Conservation (phyloP, 768 basidiomycete species). For the Psilocybe azurescens region DNA sequence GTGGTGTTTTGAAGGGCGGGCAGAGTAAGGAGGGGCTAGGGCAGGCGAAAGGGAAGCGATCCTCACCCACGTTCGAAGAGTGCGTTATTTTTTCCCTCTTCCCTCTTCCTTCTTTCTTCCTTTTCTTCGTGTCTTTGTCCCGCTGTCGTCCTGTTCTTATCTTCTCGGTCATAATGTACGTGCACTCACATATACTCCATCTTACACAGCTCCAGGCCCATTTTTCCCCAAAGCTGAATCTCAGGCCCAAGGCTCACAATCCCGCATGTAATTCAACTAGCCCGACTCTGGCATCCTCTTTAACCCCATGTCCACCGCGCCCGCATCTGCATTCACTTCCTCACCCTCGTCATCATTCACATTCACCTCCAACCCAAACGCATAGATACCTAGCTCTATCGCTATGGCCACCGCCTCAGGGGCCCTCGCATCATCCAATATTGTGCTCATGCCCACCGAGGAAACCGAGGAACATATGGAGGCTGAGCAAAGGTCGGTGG, state of each 20-base stretch:
- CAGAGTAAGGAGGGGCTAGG: constrained; percentile 1
- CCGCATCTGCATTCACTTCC: no score
- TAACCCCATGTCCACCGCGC: no score
- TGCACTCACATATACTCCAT: not conserved
- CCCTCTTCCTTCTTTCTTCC: no score
- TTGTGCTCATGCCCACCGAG: constrained; percentile 15
- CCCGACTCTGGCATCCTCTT: constrained; percentile 43
- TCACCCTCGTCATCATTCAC: no score
- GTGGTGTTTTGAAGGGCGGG: no score
- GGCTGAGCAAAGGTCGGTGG: no score
- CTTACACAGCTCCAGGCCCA: constrained; percentile 51
- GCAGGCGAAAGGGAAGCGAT: constrained; percentile 49
- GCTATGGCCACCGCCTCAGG: not conserved
- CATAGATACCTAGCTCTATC: not conserved
- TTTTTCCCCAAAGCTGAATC: constrained; percentile 23
- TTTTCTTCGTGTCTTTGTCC: no score
- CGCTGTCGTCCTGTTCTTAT: no score
- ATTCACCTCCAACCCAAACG: no score
- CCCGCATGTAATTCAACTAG: constrained; percentile 66
- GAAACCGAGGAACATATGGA: constrained; percentile 6
- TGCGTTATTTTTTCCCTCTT: no score
- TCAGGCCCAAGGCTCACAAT: constrained; percentile 24
- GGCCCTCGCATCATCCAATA: not conserved
- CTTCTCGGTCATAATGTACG: not conserved
- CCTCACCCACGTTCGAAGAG: no score